A percentile compares a stretch with the other conserved stretches of the same genome.
These are phyloP conservation scores for Sinapis alba DNA, from an alignment of 441 rosid genomes.

Conservation along the genomic window DNA sequence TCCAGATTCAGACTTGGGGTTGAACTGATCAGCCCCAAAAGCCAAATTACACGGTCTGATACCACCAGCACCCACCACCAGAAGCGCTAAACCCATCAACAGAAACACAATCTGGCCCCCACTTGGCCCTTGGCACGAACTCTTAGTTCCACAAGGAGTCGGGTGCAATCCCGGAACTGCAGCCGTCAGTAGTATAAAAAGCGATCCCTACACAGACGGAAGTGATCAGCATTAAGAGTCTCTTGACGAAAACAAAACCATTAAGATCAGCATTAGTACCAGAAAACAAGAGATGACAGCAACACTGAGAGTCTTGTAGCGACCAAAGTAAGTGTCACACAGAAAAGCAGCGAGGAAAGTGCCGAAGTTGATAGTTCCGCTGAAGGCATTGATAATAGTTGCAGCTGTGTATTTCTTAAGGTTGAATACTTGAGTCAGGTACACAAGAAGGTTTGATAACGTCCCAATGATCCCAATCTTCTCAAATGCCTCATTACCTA, in stretches of 20 bases:
- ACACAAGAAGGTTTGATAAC: slow-evolving; percentile 52
- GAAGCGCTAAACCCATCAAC: slow-evolving; percentile 27
- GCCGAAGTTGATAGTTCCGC: slow-evolving; percentile 58
- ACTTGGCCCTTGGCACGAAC: slow-evolving; percentile 21
- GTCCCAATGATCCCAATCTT: slow-evolving; percentile 68
- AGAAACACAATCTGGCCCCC: slow-evolving; percentile 27
- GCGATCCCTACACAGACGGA: slow-evolving; percentile 20
- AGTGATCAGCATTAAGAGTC: neutral
- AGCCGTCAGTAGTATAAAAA: slow-evolving; percentile 31
- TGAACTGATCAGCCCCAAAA: neutral
- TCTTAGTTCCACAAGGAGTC: slow-evolving; percentile 12
- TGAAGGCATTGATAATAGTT: slow-evolving; percentile 51
- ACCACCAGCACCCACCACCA: slow-evolving; percentile 36
- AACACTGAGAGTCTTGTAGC: slow-evolving; percentile 56
- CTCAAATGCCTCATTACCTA: slow-evolving; percentile 76
- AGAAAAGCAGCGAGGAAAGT: slow-evolving; percentile 65
- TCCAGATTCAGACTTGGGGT: neutral
- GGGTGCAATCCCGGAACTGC: slow-evolving; percentile 30
- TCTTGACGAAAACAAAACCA: neutral
- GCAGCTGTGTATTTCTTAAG: slow-evolving; percentile 59
- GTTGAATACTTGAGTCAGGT: slow-evolving; percentile 62
- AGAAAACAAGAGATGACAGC: slow-evolving; percentile 56
- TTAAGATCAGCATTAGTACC: slow-evolving; percentile 37
- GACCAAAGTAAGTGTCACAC: slow-evolving; percentile 65
- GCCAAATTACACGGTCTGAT: neutral